Evolutionary conservation across 2,329 filamentous ascomycete species (phyloP).

Genomic region (Simplicillium aogashimaense): DNA sequence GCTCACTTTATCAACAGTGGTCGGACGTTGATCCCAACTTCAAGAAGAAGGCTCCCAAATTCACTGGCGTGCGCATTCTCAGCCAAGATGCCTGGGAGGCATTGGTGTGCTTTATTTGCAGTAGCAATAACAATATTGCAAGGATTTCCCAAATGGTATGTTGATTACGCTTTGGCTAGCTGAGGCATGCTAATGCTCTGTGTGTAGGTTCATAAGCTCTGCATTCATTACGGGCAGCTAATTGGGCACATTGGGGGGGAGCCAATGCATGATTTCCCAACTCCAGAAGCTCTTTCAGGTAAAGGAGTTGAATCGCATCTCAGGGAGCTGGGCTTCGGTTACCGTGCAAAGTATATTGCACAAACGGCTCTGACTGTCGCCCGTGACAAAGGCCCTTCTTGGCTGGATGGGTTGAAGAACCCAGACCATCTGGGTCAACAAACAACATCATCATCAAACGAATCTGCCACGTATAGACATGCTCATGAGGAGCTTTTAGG

Average conservation of each 20-base stretch:
- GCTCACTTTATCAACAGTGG: conserved; percentile 76
- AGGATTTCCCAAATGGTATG: conserved; percentile 88
- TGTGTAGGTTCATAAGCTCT: conserved; percentile 69
- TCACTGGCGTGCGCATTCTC: conserved; percentile 84
- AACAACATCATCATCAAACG: conserved; percentile 6
- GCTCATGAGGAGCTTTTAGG: conserved; percentile 73
- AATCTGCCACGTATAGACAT: conserved; percentile 55
- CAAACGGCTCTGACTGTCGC: conserved; percentile 72
- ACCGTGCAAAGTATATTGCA: conserved; percentile 85
- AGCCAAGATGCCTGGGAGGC: conserved; percentile 96
- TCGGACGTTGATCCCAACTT: conserved; percentile 80
- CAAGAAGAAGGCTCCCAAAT: conserved; percentile 73
- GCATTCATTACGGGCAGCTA: conserved; percentile 70
- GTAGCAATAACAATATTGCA: conserved; percentile 95
- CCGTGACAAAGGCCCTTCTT: conserved; percentile 54
- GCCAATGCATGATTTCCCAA: conserved; percentile 80
- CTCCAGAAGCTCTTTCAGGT: conserved; percentile 61
- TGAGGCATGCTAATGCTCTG: neutral
- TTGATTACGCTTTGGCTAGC: neutral
- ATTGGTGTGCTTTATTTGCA: conserved; percentile 90
- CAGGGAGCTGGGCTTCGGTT: conserved; percentile 81
- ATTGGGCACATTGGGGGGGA: conserved; percentile 61
- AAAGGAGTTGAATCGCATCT: conserved; percentile 71
- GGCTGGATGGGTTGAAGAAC: conserved; percentile 73
- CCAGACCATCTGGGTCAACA: conserved; percentile 52